Evolutionary conservation across 495 filamentous ascomycete species (phyloP), one percentile per base, ranked within the genome.

Genomic region (Clavariopsis aquatica): DNA sequence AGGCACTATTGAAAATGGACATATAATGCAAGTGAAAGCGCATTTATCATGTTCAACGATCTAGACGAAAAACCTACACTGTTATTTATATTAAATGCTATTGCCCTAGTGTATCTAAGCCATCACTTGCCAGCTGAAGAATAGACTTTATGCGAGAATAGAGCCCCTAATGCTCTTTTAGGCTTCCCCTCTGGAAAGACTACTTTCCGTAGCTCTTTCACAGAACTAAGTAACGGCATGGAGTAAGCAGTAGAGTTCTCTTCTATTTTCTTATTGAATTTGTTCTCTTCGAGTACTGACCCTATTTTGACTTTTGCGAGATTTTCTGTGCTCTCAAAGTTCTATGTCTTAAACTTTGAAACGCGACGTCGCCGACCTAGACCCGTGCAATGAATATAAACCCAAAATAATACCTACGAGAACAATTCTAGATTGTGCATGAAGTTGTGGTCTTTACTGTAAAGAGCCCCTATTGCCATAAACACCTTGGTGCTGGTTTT

Each of bases 401-500:
- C 41, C 66, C 60, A 69, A 27, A 69, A 69, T 52, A 69, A 60
- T 61, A 68, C 65, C 59, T 52, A 63, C 19, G 57, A 64, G 52
- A 69, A 69, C 36, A 53, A 69, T 36, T 69, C 65, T 26, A 69
- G 41, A 60, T 64, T 60, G 45, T 69, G 65, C 65, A 69, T 69
- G 52, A 59, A 69, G 66, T 65, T 60, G 41, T 69, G 61, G 23
- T 69, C 43, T 56, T 69, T 49, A 41, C 60, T 46, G 28, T 64
- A 64, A 15, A 69, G 65, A 2, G 65, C 60, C n/a, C 65, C 60
- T 49, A 81, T 80, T 15, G 76, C 76, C 73, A 82, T 81, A 54
- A 78, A 79, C n/a, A 77, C 77, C 72, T 74, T 80, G 20, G 75
- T 80, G 38, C 78, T 78, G 4, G 74, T 79, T 60, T 74, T 80